Percentiles rank a stretch among this genome's conserved stretches.
Conservation (phyloP, 2,329 filamentous ascomycete species). For the Fusarium anguioides region DNA sequence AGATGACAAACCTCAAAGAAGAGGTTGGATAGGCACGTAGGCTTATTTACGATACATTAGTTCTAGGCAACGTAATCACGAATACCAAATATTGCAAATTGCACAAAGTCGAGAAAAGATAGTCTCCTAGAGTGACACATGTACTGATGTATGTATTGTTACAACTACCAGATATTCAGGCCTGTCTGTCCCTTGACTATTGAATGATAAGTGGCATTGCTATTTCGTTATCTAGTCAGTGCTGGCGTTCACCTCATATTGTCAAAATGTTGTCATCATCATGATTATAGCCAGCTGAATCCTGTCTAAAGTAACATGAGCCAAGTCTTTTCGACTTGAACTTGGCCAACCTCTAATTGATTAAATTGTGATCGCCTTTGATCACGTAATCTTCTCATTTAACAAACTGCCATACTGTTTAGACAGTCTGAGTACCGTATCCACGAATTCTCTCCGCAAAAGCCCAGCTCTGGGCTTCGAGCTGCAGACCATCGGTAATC, state of each 20-base stretch:
- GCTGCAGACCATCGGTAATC: conserved; percentile 83
- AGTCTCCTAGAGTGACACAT: background rate
- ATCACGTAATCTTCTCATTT: conserved; percentile 11
- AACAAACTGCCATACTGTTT: conserved; percentile 32
- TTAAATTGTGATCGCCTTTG: conserved; percentile 14
- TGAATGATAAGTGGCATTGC: background rate
- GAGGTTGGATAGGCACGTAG: conserved; percentile 31
- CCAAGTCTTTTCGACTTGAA: conserved; percentile 11
- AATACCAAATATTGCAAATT: conserved; percentile 27
- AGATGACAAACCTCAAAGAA: conserved; percentile 37
- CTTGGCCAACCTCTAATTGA: conserved; percentile 12
- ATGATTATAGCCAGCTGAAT: conserved; percentile 4
- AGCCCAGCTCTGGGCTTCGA: conserved; percentile 97
- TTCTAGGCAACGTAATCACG: conserved; percentile 39
- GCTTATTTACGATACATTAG: conserved; percentile 35
- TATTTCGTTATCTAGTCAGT: background rate
- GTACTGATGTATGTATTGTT: conserved; percentile 12
- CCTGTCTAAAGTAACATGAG: conserved; percentile 9
- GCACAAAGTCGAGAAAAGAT: background rate
- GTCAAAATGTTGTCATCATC: background rate
- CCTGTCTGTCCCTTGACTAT: background rate
- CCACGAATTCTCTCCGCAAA: conserved; percentile 96
- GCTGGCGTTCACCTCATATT: background rate
- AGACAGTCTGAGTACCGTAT: conserved; percentile 86
- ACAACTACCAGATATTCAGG: background rate